Conservation (phyloP, 306 rosid species). For the Potentilla sterilis region DNA sequence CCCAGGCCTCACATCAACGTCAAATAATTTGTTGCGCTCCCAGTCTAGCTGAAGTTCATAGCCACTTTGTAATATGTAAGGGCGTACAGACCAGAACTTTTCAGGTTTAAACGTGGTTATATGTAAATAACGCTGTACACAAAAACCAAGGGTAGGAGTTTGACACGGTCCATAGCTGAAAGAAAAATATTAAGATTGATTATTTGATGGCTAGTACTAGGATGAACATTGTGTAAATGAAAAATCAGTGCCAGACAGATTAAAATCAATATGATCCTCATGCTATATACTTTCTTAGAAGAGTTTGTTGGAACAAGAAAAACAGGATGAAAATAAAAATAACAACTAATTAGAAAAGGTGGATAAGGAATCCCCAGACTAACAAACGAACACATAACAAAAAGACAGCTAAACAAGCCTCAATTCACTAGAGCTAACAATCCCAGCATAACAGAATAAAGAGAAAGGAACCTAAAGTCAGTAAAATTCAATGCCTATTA, state of each 20-base stretch:
- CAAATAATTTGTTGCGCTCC: conserved; percentile 88
- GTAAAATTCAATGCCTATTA: not conserved
- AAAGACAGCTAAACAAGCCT: not conserved
- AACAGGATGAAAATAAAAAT: not conserved
- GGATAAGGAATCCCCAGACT: not conserved
- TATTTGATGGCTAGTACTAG: conserved; percentile 25
- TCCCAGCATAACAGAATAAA: not conserved
- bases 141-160: conserved; percentile 96
- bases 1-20: conserved; percentile 56
- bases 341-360: not conserved
- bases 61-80: conserved; percentile 69
- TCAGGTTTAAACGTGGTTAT: conserved; percentile 89
- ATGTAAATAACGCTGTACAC: conserved; percentile 92
- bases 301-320: not conserved
- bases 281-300: not conserved
- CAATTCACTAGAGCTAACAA: not conserved
- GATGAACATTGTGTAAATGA: conserved; percentile 13
- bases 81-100: conserved; percentile 84
- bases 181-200: conserved; percentile 33
- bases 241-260: not conserved
- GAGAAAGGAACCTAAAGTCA: not conserved
- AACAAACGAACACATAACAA: not conserved
- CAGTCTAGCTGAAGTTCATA: conserved; percentile 91
- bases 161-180: conserved; percentile 99
- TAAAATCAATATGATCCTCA: not conserved